A percentile compares a stretch with the other conserved stretches of the same genome.
These are phyloP conservation scores for Avena insularis DNA, from an alignment of 176 grass and related monocot species.

Conservation along the genomic window DNA sequence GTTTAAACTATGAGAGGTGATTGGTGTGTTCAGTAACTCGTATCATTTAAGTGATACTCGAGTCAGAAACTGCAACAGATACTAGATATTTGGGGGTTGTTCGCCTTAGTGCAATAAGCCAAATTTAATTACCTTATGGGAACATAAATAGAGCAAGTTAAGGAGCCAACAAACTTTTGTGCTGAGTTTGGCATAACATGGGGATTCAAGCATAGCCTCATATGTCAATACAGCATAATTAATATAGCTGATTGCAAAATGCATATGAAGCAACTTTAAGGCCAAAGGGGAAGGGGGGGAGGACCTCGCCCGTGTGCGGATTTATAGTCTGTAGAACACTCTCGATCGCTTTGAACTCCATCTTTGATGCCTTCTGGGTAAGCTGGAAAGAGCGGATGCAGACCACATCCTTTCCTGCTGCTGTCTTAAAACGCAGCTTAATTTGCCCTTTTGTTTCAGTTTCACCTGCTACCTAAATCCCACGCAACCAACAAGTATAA, in stretches of 20 bases:
- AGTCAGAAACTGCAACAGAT: conserved; percentile 18
- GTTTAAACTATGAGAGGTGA: conserved; percentile 6
- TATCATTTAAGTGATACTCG: conserved; percentile 19
- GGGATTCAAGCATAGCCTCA: not conserved
- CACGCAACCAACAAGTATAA: conserved; percentile 1
- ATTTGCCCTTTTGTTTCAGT: conserved; percentile 93
- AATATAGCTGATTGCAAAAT: conserved; percentile 5
- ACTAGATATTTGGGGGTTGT: not conserved
- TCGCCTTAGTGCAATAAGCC: not conserved
- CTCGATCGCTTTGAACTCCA: conserved; percentile 99
- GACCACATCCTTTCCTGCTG: conserved; percentile 93
- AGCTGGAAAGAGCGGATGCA: conserved; percentile 98
- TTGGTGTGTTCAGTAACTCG: not conserved
- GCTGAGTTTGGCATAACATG: not conserved
- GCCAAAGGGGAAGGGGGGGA: not conserved
- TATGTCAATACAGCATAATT: not conserved
- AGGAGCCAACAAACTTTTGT: conserved; percentile 23
- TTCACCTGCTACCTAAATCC: conserved; percentile 82
- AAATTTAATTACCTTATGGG: not conserved
- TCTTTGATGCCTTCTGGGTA: conserved; percentile 95
- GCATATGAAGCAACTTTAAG: conserved; percentile 24
- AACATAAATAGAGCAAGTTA: not conserved
- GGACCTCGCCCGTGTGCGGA: conserved; percentile 88
- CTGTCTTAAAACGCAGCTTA: conserved; percentile 92
- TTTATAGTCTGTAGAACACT: conserved; percentile 97